Evolutionary conservation across 768 basidiomycete genomes (phyloP), one percentile per base, ranked within the genome.

Genomic region (Boletus tomentosulus): DNA sequence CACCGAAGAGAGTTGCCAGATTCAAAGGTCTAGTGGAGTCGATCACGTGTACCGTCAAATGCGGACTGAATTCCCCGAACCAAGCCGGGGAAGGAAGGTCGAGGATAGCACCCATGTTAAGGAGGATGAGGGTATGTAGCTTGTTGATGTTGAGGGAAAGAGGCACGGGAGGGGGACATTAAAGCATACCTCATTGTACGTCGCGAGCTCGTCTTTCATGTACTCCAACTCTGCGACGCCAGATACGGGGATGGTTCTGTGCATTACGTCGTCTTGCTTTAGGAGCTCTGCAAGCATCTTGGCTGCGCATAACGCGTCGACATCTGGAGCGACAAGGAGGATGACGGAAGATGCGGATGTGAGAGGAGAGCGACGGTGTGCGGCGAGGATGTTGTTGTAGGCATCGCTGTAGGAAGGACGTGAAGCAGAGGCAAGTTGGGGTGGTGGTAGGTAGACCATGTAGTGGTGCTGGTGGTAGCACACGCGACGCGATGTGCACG

Each of bases 21-120:
- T 94, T 93, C 65, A 89, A 84, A 16, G 97, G 97, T 48, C 97
- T 82, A 19, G 86, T 83, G 3, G 96, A 92, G 71, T 99, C 97
- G 72, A 99, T 90, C 62, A 98, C 85, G 74, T 99, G 97, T 39
- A 98, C 80, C 3, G 79, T 84, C 50, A 92, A 76, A 24, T 76
- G 74, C 4, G 74, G 61, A 46, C 75, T 69, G 62, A 90, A 87
- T 37, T 83, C 82, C 47, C 90, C 91, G 65, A 93, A 88, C 86
- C 87, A 87, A 42, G 79, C 78, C 2, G 76, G 64, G 5, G 85
- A 80, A 9, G 90, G 80, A 5, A 99, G 78, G 57, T 97, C 93
- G 33, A 91, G 79, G 44, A 94, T 82, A 1, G 87, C 85, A 38
- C 97, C 97, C 75, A 99, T 89, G 61, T 96, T 96, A 46, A 99